phyloP scores from a whole-genome alignment of 768 basidiomycete species.

The Coprinopsis marcescibilis region DNA sequence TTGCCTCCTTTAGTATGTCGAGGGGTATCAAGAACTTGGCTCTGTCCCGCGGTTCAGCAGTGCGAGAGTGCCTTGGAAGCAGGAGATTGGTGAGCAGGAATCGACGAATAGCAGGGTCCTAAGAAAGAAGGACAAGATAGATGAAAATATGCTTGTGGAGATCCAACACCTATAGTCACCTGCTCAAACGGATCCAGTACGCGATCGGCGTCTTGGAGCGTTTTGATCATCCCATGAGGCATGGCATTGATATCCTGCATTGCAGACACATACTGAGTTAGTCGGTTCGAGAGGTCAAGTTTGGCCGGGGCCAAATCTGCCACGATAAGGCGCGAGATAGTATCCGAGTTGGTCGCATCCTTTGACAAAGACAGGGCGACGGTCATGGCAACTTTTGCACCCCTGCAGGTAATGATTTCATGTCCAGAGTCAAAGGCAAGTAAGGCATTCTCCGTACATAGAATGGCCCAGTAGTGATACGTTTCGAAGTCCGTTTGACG shows the following conservation, averaged over 20 bases:
- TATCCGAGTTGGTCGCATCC: conserved; percentile 25
- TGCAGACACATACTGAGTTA: conserved; percentile 55
- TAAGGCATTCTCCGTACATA: conserved; percentile 49
- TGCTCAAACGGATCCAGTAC: conserved; percentile 58
- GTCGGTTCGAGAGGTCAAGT: conserved; percentile 55
- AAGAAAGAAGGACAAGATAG: not conserved
- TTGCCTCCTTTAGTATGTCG: conserved; percentile 51
- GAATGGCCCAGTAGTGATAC: conserved; percentile 85
- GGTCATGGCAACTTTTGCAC: conserved; percentile 79
- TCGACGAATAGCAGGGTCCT: conserved; percentile 72
- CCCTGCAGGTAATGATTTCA: conserved; percentile 40
- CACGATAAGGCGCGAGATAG: conserved; percentile 57
- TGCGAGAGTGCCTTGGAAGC: conserved; percentile 25
- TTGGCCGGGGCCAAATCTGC: conserved; percentile 79
- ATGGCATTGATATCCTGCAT: conserved; percentile 71
- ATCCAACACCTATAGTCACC: conserved; percentile 41
- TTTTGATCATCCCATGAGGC: conserved; percentile 36
- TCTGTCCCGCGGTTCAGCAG: conserved; percentile 25
- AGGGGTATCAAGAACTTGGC: conserved; percentile 72
- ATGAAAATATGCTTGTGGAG: not conserved
- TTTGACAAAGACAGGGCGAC: conserved; percentile 44
- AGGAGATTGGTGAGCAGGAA: conserved; percentile 84
- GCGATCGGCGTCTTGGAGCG: conserved; percentile 64
- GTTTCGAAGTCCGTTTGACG: conserved; percentile 44
- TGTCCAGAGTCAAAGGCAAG: not conserved